These are phyloP conservation scores for Penicillium sp. DNA, from an alignment of 2,329 filamentous ascomycete genomes.

Conservation along the genomic window DNA sequence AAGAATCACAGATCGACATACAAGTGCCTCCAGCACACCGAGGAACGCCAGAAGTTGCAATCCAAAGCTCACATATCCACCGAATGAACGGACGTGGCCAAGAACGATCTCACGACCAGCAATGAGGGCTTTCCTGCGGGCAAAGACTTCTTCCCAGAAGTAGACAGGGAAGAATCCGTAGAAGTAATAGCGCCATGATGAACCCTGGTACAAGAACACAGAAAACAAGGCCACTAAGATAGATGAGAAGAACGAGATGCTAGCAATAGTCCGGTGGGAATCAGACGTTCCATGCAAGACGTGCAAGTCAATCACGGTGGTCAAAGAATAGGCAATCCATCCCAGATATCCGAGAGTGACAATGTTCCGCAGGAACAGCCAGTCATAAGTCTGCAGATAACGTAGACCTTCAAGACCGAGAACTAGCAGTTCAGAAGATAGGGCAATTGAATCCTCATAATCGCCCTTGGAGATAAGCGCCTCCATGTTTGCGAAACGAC, in stretches of 20 bases:
- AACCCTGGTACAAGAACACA: conserved; percentile 75
- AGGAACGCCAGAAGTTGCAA: conserved; percentile 69
- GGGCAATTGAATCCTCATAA: conserved; percentile 75
- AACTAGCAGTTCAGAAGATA: conserved; percentile 75
- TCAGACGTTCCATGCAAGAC: conserved; percentile 72
- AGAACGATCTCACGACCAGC: conserved; percentile 70
- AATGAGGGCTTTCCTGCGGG: conserved; percentile 67
- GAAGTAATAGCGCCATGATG: conserved; percentile 80
- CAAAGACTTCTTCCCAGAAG: conserved; percentile 96
- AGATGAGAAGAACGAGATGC: conserved; percentile 70
- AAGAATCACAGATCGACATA: conserved; percentile 42
- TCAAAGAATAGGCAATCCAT: conserved; percentile 91
- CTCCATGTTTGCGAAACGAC: conserved; percentile 68
- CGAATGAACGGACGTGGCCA: conserved; percentile 63
- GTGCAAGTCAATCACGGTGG: conserved; percentile 83
- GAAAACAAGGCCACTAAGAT: conserved; percentile 74
- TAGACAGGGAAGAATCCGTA: conserved; percentile 90
- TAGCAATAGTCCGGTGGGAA: conserved; percentile 62
- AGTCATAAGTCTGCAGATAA: conserved; percentile 97
- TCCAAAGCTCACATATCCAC: conserved; percentile 59
- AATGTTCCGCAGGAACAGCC: conserved; percentile 87
- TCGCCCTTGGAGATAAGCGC: conserved; percentile 65
- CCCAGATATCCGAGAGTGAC: conserved; percentile 90
- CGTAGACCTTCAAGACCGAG: conserved; percentile 78
- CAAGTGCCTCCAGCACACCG: conserved; percentile 74